phyloP scores from a whole-genome alignment of 2,329 filamentous ascomycete genomes.

The Beauveria sp. region DNA sequence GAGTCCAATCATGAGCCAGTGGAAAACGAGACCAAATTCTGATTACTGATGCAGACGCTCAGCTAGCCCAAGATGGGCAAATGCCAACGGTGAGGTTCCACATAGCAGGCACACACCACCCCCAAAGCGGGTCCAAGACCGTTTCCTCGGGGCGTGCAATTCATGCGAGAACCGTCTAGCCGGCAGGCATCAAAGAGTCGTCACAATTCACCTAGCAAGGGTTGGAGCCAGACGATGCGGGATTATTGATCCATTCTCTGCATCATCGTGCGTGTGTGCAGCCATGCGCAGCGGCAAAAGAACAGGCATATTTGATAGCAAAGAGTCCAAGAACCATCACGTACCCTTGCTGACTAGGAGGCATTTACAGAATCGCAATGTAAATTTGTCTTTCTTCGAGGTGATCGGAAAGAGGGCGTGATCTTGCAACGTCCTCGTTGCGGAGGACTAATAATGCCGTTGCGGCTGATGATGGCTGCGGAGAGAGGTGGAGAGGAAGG shows the following conservation, averaged over 20 bases:
- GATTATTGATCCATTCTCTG: not conserved
- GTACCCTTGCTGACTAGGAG: not conserved
- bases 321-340: not conserved
- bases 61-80: not conserved
- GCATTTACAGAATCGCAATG: not conserved
- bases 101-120: not conserved
- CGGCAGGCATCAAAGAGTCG: not conserved
- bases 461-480: not conserved
- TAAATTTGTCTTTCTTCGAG: not conserved
- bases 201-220: not conserved
- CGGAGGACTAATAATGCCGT: not conserved
- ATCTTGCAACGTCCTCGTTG: not conserved
- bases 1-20: not conserved
- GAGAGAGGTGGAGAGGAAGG: not conserved
- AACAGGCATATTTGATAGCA: too few relatives aligned
- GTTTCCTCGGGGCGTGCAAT: not conserved
- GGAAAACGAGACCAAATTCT: constrained; percentile 1
- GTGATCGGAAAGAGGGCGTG: not conserved
- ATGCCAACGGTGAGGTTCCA: constrained; percentile 10
- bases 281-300: not conserved
- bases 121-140: not conserved
- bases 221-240: not conserved
- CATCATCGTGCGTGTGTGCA: not conserved
- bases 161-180: constrained; percentile 9
- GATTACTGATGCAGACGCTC: constrained; percentile 10